phyloP scores from a whole-genome alignment of 805 yeast species.

The Teunomyces kruisii region DNA sequence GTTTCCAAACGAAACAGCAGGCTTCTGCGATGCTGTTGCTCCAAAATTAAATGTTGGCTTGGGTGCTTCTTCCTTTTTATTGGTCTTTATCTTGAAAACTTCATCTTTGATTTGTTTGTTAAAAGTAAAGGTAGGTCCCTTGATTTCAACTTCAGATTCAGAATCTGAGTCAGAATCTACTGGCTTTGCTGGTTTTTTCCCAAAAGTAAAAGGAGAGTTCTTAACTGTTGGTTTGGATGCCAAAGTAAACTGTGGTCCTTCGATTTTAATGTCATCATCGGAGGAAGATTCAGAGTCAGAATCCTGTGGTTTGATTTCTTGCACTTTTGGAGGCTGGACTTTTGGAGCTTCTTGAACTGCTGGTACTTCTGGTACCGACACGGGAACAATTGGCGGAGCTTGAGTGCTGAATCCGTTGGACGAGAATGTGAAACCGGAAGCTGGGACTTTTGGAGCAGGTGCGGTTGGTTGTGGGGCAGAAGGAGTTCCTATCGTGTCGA shows the following conservation, averaged over 20 bases:
- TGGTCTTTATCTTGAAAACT: conserved; percentile 24
- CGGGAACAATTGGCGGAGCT: neutral
- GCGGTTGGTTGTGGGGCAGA: neutral
- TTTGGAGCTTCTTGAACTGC: neutral
- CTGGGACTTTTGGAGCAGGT: neutral
- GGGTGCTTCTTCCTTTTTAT: neutral
- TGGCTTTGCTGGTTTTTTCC: conserved; percentile 26
- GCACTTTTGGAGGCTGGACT: conserved; percentile 2
- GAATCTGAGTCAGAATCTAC: conserved; percentile 47
- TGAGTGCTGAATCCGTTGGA: neutral
- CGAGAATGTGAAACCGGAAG: conserved; percentile 4
- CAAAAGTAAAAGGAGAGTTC: conserved; percentile 39
- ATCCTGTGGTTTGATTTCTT: neutral
- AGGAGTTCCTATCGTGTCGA: conserved; percentile 15
- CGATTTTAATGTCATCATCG: conserved; percentile 25
- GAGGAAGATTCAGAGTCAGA: conserved; percentile 23
- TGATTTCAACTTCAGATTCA: conserved; percentile 63
- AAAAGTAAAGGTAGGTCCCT: conserved; percentile 68
- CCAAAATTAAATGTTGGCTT: conserved; percentile 1
- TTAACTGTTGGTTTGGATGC: conserved; percentile 27
- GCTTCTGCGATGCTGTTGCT: conserved; percentile 2
- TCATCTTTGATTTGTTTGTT: conserved; percentile 36
- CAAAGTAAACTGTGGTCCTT: conserved; percentile 39
- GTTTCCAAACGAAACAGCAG: conserved; percentile 2
- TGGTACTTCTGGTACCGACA: too few species aligned